A percentile compares a stretch with the other conserved stretches of the same genome.
phyloP scores from a whole-genome alignment of 192 early-diverging fungal species.

The Rhizophagus clarus region DNA sequence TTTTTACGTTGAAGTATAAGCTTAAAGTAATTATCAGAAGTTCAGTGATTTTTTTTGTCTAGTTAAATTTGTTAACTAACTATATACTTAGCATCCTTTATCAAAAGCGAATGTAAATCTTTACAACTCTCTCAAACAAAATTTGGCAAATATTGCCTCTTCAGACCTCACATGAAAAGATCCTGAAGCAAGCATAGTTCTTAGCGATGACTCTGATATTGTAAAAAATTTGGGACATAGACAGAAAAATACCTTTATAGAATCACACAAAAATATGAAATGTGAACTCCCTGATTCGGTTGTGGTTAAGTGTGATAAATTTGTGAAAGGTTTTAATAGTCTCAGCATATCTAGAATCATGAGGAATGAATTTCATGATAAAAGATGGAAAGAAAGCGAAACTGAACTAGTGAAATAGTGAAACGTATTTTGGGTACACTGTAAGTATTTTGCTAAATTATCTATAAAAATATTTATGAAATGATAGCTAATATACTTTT shows the following conservation, averaged over 20 bases:
- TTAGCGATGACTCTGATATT: conserved; percentile 13
- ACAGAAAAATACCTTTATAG: conserved; percentile 8
- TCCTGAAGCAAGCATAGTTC: conserved; percentile 19
- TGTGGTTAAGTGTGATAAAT: neutral
- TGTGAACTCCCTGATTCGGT: neutral
- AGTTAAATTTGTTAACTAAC: neutral
- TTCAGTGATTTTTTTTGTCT: conserved; percentile 12
- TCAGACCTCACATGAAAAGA: conserved; percentile 13
- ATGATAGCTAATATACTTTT: neutral
- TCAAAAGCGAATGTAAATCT: conserved; percentile 8
- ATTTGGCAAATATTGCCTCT: neutral
- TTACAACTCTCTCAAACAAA: conserved; percentile 16
- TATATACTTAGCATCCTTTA: conserved; percentile 24
- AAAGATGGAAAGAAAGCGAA: conserved; percentile 17
- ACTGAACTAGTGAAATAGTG: neutral
- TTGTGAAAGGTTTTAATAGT: neutral
- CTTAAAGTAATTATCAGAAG: conserved; percentile 3
- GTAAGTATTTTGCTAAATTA: neutral
- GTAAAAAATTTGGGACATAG: conserved; percentile 22
- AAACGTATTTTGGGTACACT: neutral
- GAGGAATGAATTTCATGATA: conserved; percentile 2
- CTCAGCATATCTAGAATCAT: neutral
- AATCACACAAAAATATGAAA: conserved; percentile 24
- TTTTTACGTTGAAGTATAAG: conserved; percentile 13
- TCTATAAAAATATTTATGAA: neutral